These are phyloP conservation scores for Teunomyces pallodes DNA, from an alignment of 805 yeast genomes.

Conservation along the genomic window DNA sequence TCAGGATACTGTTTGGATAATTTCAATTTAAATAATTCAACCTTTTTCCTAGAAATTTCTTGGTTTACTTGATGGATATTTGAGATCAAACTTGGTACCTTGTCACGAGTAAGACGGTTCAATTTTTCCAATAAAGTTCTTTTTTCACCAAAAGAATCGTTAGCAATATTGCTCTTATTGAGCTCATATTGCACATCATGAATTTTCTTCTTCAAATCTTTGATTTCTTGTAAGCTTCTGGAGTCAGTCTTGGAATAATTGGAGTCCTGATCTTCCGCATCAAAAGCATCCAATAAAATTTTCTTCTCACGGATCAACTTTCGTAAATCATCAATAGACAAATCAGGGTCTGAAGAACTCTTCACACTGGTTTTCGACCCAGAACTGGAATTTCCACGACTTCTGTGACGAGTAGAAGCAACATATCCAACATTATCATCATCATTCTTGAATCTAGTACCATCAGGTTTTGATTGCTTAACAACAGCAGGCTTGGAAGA, in stretches of 20 bases:
- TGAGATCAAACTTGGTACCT: constrained; percentile 67
- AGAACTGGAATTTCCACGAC: constrained; percentile 21
- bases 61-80: constrained; percentile 63
- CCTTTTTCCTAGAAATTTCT: constrained; percentile 63
- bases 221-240: constrained; percentile 55
- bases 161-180: constrained; percentile 11
- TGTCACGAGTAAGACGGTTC: constrained; percentile 57
- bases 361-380: constrained; percentile 9
- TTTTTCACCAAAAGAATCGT: constrained; percentile 42
- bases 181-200: constrained; percentile 38
- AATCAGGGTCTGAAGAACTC: constrained; percentile 29
- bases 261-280: constrained; percentile 58
- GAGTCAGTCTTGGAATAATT: constrained; percentile 29
- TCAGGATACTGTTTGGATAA: constrained; percentile 66
- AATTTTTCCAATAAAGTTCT: constrained; percentile 56
- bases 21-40: constrained; percentile 57
- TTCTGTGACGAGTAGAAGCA: constrained; percentile 62
- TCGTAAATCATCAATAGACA: constrained; percentile 54
- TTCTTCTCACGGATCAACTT: constrained; percentile 70
- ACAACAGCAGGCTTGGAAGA: constrained; percentile 14
- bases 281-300: constrained; percentile 67
- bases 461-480: constrained; percentile 24
- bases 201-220: constrained; percentile 61
- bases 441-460: constrained; percentile 62
- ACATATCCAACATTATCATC: constrained; percentile 68